Evolutionary conservation across 2,329 filamentous ascomycete species (phyloP), one percentile per base, ranked within the genome.

Genomic region (Epichloe scottii): DNA sequence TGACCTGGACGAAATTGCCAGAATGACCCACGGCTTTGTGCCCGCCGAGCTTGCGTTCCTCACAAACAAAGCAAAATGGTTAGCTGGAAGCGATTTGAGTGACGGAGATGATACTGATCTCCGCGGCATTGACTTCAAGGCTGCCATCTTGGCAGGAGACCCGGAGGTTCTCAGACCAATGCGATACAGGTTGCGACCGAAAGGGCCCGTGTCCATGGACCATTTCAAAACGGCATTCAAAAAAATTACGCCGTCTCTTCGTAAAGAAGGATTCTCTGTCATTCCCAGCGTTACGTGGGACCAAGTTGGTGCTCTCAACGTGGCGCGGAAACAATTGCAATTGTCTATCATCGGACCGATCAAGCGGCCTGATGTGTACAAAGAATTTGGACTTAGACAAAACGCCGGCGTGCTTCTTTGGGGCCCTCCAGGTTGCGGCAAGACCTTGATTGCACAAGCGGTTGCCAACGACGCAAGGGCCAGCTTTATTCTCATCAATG

Each of bases 401-500:
- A 86, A 89, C 0, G 86, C 88, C 0, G 93, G 93, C 15, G 89
- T 96, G 3, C 76, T 98, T 0, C 86, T 98, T 50, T 98, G 91
- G 89, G 93, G 93, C 0, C 93, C 93, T 1, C 93, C 93, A 0
- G 93, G 93, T 6, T 98, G 93, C 66, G 93, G 93, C 60, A 98
- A 98, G 67, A 98, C 93, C 0, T 78, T 98, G 2, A 81, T 98
- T 2, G 93, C 93, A 17, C 96, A 97, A 69, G 93, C 93, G 3
- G 89, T 96, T 4, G 93, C 93, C 51, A 95, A 95, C 66, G 89
- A 95, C 65, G 90, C 87, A 7, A 89, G 91, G 65, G 93, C 93
- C 46, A 97, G 95, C 68, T 98, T 98, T 72, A 98, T 98, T 68
- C 89, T 89, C 49, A 89, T 98, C 68, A 96, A 96, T 68, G 93